Evolutionary conservation across 306 rosid species (phyloP), one percentile per base, ranked within the genome.

Genomic region (Oemleria cerasiformis): DNA sequence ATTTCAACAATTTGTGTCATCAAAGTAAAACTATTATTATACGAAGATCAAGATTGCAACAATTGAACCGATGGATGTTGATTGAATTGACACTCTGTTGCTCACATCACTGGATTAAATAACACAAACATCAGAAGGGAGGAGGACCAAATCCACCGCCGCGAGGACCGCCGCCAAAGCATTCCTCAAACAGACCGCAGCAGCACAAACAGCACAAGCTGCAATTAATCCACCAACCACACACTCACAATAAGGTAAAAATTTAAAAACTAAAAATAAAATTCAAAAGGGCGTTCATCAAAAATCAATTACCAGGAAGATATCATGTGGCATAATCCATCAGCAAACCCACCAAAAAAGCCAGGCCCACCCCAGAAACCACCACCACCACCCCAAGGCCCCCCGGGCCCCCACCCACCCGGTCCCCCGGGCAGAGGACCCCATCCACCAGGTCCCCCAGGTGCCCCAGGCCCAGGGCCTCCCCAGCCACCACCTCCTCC

Each of bases 161-260:
- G 21, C 74, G 71, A 7, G 72, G 70, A 43, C 86, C 86, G 1
- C 88, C 84, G 4, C 90, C 91, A 1, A 90, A 90, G 77, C 96
- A 88, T 77, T 74, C 90, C 50, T 54, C 87, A 5, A 86, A 39
- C 81, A 90, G 48, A 84, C 96, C 85, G 57, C 96, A 90, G 56
- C 96, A 90, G 79, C 96, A 90, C 67, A 90, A 61, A 78, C 92
- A 90, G 72, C 55, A 86, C 70, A 88, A 49, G 78, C 96, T 90
- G 86, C 82, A 79, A 47, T 67, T 3, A 53, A 17, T 40, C 25
- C 43, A 34, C 7, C 15, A 4, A 6, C 41, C 39, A 45, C 6
- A 5, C 61, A 45, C 20, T 15, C 9, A 40, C 8, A 51, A 36
- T 20, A 59, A 59, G 8, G 53, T 30, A 4, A 2, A 30, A 3